Conservation (phyloP, 345 rosid genomes). For the Schrenkiella parvula region DNA sequence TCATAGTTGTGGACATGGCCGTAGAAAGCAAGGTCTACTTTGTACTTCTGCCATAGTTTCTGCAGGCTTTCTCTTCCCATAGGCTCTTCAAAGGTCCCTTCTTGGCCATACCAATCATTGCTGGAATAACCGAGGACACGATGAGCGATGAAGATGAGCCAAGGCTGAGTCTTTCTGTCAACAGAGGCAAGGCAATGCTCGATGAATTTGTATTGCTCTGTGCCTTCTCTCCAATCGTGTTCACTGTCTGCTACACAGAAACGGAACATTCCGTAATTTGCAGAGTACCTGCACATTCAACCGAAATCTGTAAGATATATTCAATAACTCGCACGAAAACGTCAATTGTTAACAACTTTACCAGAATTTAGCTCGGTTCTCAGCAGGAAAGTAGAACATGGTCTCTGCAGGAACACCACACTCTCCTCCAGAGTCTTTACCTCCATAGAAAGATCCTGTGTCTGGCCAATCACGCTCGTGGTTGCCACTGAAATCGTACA, state of each 20-base stretch:
- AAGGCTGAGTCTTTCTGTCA: constrained; percentile 76
- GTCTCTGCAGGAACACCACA: constrained; percentile 67
- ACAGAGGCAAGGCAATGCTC: constrained; percentile 66
- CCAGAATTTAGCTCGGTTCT: constrained; percentile 58
- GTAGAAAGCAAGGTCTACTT: constrained; percentile 71
- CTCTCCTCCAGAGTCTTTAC: constrained; percentile 60
- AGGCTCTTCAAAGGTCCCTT: constrained; percentile 66
- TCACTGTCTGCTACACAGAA: constrained; percentile 80
- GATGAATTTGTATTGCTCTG: constrained; percentile 64
- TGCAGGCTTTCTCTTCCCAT: constrained; percentile 79
- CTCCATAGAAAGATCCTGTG: constrained; percentile 54
- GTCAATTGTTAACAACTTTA: constrained; percentile 10
- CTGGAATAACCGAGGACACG: constrained; percentile 77
- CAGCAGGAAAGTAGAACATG: constrained; percentile 64
- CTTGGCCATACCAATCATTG: constrained; percentile 42
- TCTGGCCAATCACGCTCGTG: constrained; percentile 83
- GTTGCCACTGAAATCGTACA: constrained; percentile 53
- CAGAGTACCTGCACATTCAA: constrained; percentile 46
- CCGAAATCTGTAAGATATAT: neutral
- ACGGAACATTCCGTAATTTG: constrained; percentile 77
- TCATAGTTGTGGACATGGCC: constrained; percentile 89
- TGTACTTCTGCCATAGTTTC: constrained; percentile 82
- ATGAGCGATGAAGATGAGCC: constrained; percentile 75
- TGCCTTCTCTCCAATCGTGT: constrained; percentile 82
- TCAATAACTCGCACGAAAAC: neutral